Base-by-base conservation (phyloP, 108 stramenopile species). In the Bacterosira constricta region DNA sequence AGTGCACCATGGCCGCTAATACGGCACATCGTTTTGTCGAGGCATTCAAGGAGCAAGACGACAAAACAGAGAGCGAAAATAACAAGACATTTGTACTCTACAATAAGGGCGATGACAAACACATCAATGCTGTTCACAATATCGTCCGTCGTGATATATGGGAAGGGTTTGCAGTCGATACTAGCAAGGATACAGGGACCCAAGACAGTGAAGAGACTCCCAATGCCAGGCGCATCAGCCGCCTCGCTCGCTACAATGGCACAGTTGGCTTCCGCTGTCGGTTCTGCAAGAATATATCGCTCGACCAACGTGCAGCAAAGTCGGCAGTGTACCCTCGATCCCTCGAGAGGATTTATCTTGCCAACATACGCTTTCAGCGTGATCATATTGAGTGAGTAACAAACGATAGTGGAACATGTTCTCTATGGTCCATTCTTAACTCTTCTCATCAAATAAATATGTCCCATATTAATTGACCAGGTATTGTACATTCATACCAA, bases 311-410 rank as follows among this genome's bases (percentile, higher is more conserved):
- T 34, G 63, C 26, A 23, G 63, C 46, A 34, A 20, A 27, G 4
- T 47, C 63, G 27, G 63, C 45, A 10, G 45, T 64, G 21, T 64
- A 64, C 63, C 63, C 63, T 44, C 42, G 45, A 34, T 64, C 63
- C 2, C 41, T 64, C 46, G 45, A 64, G 45, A 34, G 63, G 27
- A 44, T 64, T 30, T 64, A 64, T 30, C 63, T 25, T 51, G 63
- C 63, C 46, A 64, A 64, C 63, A 64, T 64, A 47, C 63, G 63
- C 45, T 64, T 64, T 13, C 63, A 64, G 35, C 41, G 63, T 12
- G 45, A 64, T 42, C 63, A 64, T 44, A 51, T 64, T 30, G 42
- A 64, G 45, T 34, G 41, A 42, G 41, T 37, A n/a, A n/a, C n/a
- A n/a, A n/a, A n/a, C n/a, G n/a, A n/a, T n/a, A n/a, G n/a, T n/a